Evolutionary conservation across 495 filamentous ascomycete species (phyloP), one percentile per base, ranked within the genome.

Genomic region (Aspergillus incahuasiensis): DNA sequence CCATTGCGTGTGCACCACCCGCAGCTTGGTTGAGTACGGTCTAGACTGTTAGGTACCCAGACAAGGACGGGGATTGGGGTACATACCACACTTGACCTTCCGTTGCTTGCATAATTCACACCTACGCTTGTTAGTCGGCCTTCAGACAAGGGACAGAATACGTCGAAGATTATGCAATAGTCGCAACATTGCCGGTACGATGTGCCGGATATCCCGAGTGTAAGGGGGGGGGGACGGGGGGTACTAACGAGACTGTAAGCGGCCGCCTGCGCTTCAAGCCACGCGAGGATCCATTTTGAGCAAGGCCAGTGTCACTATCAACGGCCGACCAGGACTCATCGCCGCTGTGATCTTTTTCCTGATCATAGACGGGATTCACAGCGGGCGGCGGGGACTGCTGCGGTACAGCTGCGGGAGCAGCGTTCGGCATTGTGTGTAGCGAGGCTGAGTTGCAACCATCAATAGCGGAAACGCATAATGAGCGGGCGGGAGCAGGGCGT

Each of bases 1-100:
- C 80, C 80, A 68, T 95, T 95, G 52, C 89, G 84, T 60, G 77
- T 78, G 64, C 91, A 96, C 90, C 91, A 95, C 42, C 91, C 91
- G 69, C 91, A 96, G 54, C 83, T 84, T 8, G 91, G 91, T 54
- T 91, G 89, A 9, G 85, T 81, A 20, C 89, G 85, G 73, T 94
- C 74, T 77, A 47, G 1, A 20, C 20, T 13, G 42, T 46, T 16
- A 52, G 54, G 42, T 40, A 49, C 41, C 30, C 35, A 46, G 22
- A 43, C 19, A 43, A 13, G 43, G 5, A 30, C 42, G n/a, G 35
- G 22, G 34, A 40, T 16, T 12, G 39, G 40, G 24, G 30, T 6
- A 58, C 68, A 45, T 72, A 77, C 74, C 87, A 68, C 86, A 90
- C 77, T 90, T 90, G 44, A 90, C 87, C 74, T 94, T 94, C 64